These are phyloP conservation scores for Fusarium sp. DNA, from an alignment of 2,329 filamentous ascomycete species.

Conservation along the genomic window DNA sequence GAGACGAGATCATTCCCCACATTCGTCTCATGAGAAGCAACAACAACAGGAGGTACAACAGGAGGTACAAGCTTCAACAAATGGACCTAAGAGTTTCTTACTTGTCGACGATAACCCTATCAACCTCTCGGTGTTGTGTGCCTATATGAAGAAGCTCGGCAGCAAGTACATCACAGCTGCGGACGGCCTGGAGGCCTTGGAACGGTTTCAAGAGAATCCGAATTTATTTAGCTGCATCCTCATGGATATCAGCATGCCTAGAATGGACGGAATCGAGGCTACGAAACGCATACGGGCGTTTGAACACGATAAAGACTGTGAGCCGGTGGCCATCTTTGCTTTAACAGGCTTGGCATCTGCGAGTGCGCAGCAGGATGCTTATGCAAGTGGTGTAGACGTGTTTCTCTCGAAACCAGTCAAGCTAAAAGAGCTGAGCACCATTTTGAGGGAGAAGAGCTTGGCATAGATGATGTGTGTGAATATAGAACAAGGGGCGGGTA, in stretches of 20 bases:
- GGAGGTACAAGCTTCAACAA: not conserved
- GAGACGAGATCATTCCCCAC: not conserved
- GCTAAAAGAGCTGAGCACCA: conserved; percentile 50
- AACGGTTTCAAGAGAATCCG: conserved; percentile 41
- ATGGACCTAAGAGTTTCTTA: conserved; percentile 22
- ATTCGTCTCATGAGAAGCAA: not conserved
- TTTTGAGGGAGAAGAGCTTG: conserved; percentile 18
- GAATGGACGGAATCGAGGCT: conserved; percentile 62
- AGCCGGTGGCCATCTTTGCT: conserved; percentile 59
- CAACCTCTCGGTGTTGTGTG: conserved; percentile 37
- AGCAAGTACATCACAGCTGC: conserved; percentile 43
- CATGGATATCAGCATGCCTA: conserved; percentile 65
- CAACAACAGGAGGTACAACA: not conserved
- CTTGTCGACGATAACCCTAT: conserved; percentile 39
- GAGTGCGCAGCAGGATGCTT: conserved; percentile 61
- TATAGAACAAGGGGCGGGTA: not conserved
- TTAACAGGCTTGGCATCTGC: conserved; percentile 61
- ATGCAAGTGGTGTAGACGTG: conserved; percentile 61
- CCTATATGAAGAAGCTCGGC: conserved; percentile 48
- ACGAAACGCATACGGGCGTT: conserved; percentile 59
- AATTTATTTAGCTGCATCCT: conserved; percentile 47
- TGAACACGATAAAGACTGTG: conserved; percentile 54
- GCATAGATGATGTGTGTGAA: not conserved
- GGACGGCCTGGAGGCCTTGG: conserved; percentile 49
- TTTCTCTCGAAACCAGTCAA: conserved; percentile 64